phyloP scores from a whole-genome alignment of 495 filamentous ascomycete species.

The Penicillium pancosmium region DNA sequence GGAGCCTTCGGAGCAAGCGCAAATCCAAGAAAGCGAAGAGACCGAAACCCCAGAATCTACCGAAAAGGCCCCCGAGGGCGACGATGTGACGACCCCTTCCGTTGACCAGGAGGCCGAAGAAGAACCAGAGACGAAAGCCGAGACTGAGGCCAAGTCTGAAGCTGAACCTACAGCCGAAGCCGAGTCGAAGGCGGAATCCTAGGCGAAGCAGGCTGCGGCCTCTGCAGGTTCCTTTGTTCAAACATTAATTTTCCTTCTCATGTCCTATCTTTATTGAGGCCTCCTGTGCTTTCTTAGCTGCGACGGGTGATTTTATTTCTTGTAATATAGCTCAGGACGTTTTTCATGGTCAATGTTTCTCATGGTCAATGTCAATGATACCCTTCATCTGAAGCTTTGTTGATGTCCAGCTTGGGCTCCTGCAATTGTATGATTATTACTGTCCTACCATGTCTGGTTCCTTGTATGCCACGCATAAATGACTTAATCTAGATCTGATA shows the following conservation, averaged over 20 bases:
- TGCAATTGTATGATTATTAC: not conserved
- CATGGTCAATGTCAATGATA: slow-evolving; percentile 48
- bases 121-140: slow-evolving; percentile 13
- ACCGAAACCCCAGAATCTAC: slow-evolving; percentile 1
- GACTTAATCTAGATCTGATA: not conserved
- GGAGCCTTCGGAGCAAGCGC: slow-evolving; percentile 4
- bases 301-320: slow-evolving; percentile 22
- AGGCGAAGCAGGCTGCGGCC: slow-evolving; percentile 12
- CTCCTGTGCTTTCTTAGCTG: slow-evolving; percentile 10
- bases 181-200: slow-evolving; percentile 12
- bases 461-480: not conserved
- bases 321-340: slow-evolving; percentile 41
- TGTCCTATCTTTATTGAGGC: slow-evolving; percentile 13
- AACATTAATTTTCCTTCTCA: slow-evolving; percentile 8
- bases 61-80: slow-evolving; percentile 11
- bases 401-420: slow-evolving; percentile 3
- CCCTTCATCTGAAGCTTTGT: slow-evolving; percentile 26
- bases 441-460: not conserved
- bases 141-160: slow-evolving; percentile 2
- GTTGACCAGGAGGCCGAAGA: slow-evolving; percentile 14
- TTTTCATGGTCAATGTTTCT: slow-evolving; percentile 35
- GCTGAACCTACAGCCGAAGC: slow-evolving; percentile 10
- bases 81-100: slow-evolving; percentile 17
- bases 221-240: not conserved
- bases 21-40: slow-evolving; percentile 8